Evolutionary conservation across 2,329 filamentous ascomycete species (phyloP).

Genomic region (Lecanosticta acicola): DNA sequence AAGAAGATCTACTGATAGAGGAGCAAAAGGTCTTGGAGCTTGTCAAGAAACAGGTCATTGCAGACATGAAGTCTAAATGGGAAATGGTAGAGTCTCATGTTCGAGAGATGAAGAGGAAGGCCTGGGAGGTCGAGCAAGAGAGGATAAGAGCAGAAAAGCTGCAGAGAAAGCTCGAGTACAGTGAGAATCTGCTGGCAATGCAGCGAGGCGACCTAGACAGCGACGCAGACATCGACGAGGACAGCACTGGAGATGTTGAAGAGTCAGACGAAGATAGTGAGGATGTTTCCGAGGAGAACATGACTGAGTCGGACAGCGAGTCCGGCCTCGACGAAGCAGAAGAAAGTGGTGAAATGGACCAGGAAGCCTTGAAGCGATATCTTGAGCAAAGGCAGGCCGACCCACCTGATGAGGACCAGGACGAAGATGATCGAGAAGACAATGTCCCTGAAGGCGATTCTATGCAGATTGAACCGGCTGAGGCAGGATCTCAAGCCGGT

Average conservation of each 20-base stretch:
- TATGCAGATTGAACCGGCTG: background rate
- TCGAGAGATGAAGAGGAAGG: conserved; percentile 50
- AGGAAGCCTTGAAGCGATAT: conserved; percentile 36
- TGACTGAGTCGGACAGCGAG: conserved; percentile 31
- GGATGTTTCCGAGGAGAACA: conserved; percentile 28
- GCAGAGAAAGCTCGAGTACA: conserved; percentile 45
- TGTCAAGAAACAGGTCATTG: conserved; percentile 66
- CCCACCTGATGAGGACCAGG: conserved; percentile 22
- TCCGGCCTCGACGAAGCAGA: conserved; percentile 43
- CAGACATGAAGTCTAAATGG: conserved; percentile 58
- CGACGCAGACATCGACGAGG: conserved; percentile 29
- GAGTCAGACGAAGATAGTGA: conserved; percentile 7
- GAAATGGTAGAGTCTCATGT: conserved; percentile 54
- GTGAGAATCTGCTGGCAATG: conserved; percentile 28
- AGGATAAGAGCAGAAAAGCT: conserved; percentile 69
- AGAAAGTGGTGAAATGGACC: conserved; percentile 52
- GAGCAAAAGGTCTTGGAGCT: conserved; percentile 59
- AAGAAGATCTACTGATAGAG: conserved; percentile 77
- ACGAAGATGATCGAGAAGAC: conserved; percentile 8
- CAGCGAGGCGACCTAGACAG: conserved; percentile 30
- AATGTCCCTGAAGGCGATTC: conserved; percentile 6
- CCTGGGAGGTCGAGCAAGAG: conserved; percentile 58
- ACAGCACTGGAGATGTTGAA: conserved; percentile 18
- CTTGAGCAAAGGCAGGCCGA: conserved; percentile 26
- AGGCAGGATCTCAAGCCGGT: background rate